Base-by-base conservation (phyloP, 148 eudicot species). In the Cornus suecica region DNA sequence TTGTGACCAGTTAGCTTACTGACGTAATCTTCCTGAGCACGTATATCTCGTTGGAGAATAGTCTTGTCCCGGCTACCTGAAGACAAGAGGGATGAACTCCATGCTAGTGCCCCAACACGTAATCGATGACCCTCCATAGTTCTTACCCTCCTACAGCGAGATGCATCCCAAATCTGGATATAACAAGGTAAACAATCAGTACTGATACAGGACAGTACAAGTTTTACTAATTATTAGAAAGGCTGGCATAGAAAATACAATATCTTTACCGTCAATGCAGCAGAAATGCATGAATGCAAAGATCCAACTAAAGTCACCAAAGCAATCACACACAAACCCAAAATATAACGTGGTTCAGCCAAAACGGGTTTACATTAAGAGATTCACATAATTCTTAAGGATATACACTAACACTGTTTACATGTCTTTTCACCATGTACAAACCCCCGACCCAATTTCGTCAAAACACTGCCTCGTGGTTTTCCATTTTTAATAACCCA, bases 1-100 rank as follows among this genome's bases (percentile, higher is more conserved):
- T 91, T 94, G 74, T 94, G 98, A 52, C 94, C 97, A 22, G 84
- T 83, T 66, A 94, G 86, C 83, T 87, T 91, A 76, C 93, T 90
- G 76, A 94, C 87, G 76, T 75, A 91, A 79, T 91, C 92, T 74
- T 90, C 94, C 77, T 86, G 88, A 78, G 90, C 77, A 56, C 97
- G 91, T 73, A 91, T 86, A 77, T 94, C 98, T 71, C 98, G 83
- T 60, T 88, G 97, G 31, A 91, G 88, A 67, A 94, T 94, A 79
- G 79, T 90, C 82, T 94, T 94, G 79, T 94, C 98, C 23, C 92
- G 83, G 77, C 97, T 94, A 74, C 97, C 97, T 16, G 97, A 91
- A 81, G 98, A 90, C 76, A 94, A 66, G 51, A 90, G 67, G 70
- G 92, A 83, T 75, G 97, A 88, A 81, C 91, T 90, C 98, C 98